phyloP scores from a whole-genome alignment of 2,329 filamentous ascomycete species.

The Cladosporium cucumerinum region DNA sequence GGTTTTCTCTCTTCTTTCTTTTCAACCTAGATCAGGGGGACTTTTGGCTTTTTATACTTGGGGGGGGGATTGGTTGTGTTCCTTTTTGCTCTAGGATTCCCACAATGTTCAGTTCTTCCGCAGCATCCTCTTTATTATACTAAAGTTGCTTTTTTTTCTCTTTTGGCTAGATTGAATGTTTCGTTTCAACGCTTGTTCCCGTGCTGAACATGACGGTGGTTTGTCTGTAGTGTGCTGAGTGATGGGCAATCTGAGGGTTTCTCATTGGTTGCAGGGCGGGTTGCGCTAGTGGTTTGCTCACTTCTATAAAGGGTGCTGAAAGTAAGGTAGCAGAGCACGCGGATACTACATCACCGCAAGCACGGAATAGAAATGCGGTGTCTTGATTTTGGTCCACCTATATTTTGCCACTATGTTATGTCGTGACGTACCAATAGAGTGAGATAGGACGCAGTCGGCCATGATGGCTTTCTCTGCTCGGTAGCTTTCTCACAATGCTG shows the following conservation, averaged over 20 bases:
- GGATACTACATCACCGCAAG: neutral
- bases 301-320: neutral
- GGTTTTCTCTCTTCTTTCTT: neutral
- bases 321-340: neutral
- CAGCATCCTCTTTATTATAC: neutral
- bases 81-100: neutral
- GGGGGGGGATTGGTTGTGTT: neutral
- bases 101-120: neutral
- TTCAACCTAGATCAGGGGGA: constrained; percentile 6
- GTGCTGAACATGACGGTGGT: no score
- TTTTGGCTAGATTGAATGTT: neutral
- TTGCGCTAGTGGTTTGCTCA: neutral
- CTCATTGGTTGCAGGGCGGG: neutral
- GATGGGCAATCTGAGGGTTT: neutral
- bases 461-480: neutral
- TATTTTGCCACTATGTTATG: neutral
- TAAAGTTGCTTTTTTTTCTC: neutral
- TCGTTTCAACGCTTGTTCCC: no score
- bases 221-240: neutral
- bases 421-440: neutral
- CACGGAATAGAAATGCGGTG: neutral
- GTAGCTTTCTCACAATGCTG: neutral
- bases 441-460: no score
- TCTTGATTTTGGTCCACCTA: neutral
- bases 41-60: neutral